Conservation (phyloP, 345 rosid genomes). For the Euclidium syriacum region DNA sequence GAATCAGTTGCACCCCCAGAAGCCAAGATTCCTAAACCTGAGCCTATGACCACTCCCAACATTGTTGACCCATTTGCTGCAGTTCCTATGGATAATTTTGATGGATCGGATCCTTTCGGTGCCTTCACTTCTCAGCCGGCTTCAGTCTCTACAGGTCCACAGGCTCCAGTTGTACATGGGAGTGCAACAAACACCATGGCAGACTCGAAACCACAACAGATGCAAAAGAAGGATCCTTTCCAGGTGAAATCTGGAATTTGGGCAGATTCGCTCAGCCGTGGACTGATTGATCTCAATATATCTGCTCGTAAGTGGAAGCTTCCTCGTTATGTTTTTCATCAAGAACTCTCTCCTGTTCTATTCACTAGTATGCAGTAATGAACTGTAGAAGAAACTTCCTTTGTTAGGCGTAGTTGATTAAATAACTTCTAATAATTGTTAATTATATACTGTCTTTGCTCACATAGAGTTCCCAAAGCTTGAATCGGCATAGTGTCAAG, state of each 20-base stretch:
- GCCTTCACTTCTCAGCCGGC: conserved; percentile 60
- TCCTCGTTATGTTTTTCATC: not conserved
- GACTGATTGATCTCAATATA: conserved; percentile 93
- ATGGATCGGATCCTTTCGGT: conserved; percentile 84
- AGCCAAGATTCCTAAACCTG: conserved; percentile 37
- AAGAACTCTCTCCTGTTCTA: not conserved
- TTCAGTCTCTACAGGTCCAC: conserved; percentile 40
- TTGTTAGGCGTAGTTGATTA: not conserved
- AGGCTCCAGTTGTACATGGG: conserved; percentile 33
- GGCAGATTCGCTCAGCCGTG: conserved; percentile 97
- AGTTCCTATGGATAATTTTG: conserved; percentile 68
- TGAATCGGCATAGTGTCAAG: not conserved
- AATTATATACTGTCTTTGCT: not conserved
- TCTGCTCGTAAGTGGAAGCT: conserved; percentile 77
- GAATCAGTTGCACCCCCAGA: conserved; percentile 53
- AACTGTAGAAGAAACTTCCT: not conserved
- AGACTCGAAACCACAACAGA: conserved; percentile 32
- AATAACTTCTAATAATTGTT: not conserved
- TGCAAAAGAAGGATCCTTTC: conserved; percentile 58
- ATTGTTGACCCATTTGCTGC: conserved; percentile 81
- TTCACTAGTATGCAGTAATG: not conserved
- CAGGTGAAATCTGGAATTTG: conserved; percentile 93
- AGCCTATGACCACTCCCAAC: conserved; percentile 31
- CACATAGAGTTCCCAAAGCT: not conserved
- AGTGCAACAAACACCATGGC: conserved; percentile 35